Evolutionary conservation across 306 rosid genomes (phyloP), one percentile per base, ranked within the genome.

Genomic region (Spatholobus suberectus): DNA sequence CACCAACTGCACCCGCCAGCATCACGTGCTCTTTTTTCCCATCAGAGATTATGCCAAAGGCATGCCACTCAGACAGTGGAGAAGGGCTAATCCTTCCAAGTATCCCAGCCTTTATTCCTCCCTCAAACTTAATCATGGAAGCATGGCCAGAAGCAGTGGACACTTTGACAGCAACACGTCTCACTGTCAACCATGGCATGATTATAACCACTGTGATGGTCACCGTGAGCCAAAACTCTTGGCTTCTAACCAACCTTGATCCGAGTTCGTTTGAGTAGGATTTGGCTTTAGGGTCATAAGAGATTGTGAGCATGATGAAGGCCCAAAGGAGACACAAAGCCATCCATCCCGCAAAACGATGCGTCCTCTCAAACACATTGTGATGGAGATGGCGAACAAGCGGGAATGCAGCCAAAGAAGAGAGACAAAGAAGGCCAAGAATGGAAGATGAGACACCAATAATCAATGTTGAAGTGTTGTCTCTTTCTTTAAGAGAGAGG

Each of bases 1-100:
- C 93, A 0, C 93, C 91, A 0, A 86, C 91, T 0, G 91, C 91
- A 67, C 93, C 90, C 0, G 91, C 93, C 2, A 90, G 77, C 91
- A 88, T 90, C 87, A 90, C 82, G 80, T 90, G 93, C 24, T 80
- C 90, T 18, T 79, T 80, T 27, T 77, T 76, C 21, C 83, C 89
- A 14, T 88, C 87, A 1, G 90, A 90, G 38, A 88, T 90, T 65
- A 90, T 88, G 0, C 91, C 91, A 11, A 90, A 90, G 1, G 91
- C 91, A 8, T 88, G 93, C 93, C 93, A 88, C 34, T 90, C 91
- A 0, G 91, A 88, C 0, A 90, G 40, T 1, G 88, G 93, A 0
- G 90, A 88, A 5, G 88, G 91, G 49, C 91, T 90, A 15, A 90
- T 88, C 62, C 93, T 63, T 2, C 90, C 91, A 14, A 90, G 59